phyloP scores from a whole-genome alignment of 306 rosid genomes.

The Pterocarpus macrocarpus region DNA sequence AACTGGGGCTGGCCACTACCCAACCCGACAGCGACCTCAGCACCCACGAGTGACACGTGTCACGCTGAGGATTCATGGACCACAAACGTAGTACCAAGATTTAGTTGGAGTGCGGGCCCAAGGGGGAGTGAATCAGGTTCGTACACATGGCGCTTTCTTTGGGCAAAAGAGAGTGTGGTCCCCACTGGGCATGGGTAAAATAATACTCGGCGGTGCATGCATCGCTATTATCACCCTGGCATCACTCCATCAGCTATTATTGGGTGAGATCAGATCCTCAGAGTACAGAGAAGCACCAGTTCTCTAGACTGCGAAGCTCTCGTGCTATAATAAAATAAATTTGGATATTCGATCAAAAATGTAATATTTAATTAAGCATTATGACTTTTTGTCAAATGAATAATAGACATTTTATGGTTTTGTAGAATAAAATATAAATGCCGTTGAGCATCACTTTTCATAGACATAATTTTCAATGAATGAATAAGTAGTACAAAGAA shows the following conservation, averaged over 20 bases:
- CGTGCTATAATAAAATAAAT: background rate
- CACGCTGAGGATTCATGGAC: slow-evolving; percentile 49
- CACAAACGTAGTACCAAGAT: slow-evolving; percentile 46
- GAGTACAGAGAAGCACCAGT: background rate
- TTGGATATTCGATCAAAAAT: background rate
- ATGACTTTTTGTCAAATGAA: background rate
- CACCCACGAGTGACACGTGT: slow-evolving; percentile 53
- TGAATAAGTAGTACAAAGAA: background rate
- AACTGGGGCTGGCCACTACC: slow-evolving; percentile 49
- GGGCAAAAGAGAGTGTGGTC: background rate
- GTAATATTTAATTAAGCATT: background rate
- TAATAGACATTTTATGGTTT: background rate
- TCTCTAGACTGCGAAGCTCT: background rate
- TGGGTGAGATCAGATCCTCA: background rate
- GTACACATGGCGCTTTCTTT: slow-evolving; percentile 29
- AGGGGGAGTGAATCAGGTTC: slow-evolving; percentile 17
- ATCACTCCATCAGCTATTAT: background rate
- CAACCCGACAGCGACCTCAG: slow-evolving; percentile 50
- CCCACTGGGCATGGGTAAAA: background rate
- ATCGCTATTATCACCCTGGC: background rate
- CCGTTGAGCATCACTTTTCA: background rate
- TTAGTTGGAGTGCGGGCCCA: slow-evolving; percentile 21
- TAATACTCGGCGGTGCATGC: background rate
- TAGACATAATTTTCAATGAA: background rate
- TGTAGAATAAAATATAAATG: background rate